Percentiles rank a stretch among this genome's conserved stretches.
Evolutionary conservation across 495 filamentous ascomycete genomes (phyloP).

Genomic region (Patellaria atrata): DNA sequence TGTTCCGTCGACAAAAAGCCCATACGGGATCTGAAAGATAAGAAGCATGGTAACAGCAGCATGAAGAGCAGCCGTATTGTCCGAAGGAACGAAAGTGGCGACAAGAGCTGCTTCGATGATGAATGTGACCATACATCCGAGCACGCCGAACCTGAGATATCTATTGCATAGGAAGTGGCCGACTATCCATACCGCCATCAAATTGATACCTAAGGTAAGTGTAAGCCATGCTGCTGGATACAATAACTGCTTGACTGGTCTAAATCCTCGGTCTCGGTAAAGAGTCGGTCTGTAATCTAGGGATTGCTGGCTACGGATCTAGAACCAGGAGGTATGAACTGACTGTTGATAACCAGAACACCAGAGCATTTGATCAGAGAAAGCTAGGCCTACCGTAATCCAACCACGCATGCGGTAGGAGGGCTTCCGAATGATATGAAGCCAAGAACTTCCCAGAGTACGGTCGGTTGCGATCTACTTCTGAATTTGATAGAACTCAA

Average conservation of each 20-base stretch:
- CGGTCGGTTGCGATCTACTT: constrained; percentile 20
- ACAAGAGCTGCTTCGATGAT: constrained; percentile 22
- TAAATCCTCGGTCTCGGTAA: constrained; percentile 20
- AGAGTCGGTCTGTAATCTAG: constrained; percentile 24
- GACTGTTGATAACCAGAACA: constrained; percentile 21
- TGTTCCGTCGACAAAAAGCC: constrained; percentile 18
- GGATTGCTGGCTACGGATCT: background rate
- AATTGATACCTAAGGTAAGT: constrained; percentile 11
- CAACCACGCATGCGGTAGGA: constrained; percentile 20
- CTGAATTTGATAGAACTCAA: constrained; percentile 22
- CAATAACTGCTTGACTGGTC: constrained; percentile 14
- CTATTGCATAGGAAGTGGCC: constrained; percentile 20
- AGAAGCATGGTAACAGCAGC: constrained; percentile 16
- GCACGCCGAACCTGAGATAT: constrained; percentile 16
- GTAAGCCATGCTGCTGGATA: constrained; percentile 19
- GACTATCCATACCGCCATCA: constrained; percentile 18
- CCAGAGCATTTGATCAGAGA: constrained; percentile 18
- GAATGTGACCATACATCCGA: constrained; percentile 19
- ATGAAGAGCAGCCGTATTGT: constrained; percentile 10
- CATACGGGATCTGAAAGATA: constrained; percentile 19
- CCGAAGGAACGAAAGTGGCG: constrained; percentile 11
- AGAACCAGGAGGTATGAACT: background rate
- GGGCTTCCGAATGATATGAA: constrained; percentile 18
- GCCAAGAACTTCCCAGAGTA: constrained; percentile 13
- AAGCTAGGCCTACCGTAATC: constrained; percentile 13